A percentile compares a stretch with the other conserved stretches of the same genome.
Evolutionary conservation across 2,329 filamentous ascomycete genomes (phyloP).

Genomic region (Hypoxylon sp.): DNA sequence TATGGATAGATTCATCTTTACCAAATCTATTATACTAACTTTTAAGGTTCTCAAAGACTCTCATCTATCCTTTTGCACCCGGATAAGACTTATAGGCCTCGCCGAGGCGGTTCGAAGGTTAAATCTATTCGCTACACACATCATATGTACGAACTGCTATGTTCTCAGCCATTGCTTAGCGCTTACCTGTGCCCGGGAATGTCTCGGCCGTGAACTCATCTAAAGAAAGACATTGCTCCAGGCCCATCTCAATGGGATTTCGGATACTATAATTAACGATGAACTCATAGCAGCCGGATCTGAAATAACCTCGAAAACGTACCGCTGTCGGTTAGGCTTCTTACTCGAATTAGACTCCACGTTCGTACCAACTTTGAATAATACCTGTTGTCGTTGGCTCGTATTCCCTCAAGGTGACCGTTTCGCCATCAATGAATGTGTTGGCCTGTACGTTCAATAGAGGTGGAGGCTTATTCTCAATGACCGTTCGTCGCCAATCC

Average conservation of each 20-base stretch:
- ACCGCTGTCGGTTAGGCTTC: not conserved
- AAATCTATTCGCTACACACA: too few relatives aligned
- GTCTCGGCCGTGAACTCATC: conserved; percentile 57
- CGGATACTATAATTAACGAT: not conserved
- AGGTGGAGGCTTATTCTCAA: conserved; percentile 69
- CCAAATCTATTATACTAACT: too few relatives aligned
- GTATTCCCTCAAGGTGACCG: conserved; percentile 70
- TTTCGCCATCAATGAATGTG: conserved; percentile 60
- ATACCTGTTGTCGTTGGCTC: conserved; percentile 68
- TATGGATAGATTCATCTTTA: too few relatives aligned
- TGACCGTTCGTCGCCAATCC: conserved; percentile 64
- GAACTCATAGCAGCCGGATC: not conserved
- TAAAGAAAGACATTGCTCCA: conserved; percentile 50
- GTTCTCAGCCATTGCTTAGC: conserved; percentile 19
- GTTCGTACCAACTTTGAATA: conserved; percentile 64
- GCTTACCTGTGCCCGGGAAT: conserved; percentile 54
- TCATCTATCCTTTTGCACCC: too few relatives aligned
- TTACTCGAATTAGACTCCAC: conserved; percentile 47
- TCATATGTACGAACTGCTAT: too few relatives aligned
- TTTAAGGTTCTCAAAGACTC: too few relatives aligned
- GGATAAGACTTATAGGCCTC: too few relatives aligned
- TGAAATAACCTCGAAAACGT: not conserved
- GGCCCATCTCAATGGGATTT: not conserved
- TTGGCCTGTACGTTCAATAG: conserved; percentile 77
- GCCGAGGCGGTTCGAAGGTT: too few relatives aligned